Evolutionary conservation across 2,329 filamentous ascomycete genomes (phyloP).

Genomic region (Neofusicoccum sp.): DNA sequence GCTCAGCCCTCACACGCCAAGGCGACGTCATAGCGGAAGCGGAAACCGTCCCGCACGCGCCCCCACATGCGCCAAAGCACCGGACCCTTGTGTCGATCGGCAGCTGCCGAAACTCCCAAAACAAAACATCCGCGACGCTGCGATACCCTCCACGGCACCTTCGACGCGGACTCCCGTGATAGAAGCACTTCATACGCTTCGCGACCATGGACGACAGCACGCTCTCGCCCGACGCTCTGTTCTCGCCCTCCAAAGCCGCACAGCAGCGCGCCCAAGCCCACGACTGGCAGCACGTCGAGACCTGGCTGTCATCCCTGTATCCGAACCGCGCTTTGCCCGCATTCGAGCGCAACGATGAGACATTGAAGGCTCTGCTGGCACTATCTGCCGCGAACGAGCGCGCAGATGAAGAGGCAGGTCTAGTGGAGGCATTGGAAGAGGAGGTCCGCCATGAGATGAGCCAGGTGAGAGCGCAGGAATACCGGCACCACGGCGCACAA

Average conservation of each 20-base stretch:
- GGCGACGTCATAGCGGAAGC: slow-evolving; percentile 6
- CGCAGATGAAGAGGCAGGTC: slow-evolving; percentile 66
- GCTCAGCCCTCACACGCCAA: slow-evolving; percentile 11
- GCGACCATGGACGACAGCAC: slow-evolving; percentile 23
- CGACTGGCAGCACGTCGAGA: slow-evolving; percentile 86
- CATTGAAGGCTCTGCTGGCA: slow-evolving; percentile 70
- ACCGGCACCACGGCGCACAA: background rate
- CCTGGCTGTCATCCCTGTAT: slow-evolving; percentile 70
- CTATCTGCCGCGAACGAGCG: slow-evolving; percentile 74
- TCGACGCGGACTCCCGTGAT: background rate
- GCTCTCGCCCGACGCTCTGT: slow-evolving; percentile 46
- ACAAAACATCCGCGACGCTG: background rate
- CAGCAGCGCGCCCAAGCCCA: slow-evolving; percentile 79
- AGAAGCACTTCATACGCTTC: too few species aligned
- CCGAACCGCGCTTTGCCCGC: slow-evolving; percentile 64
- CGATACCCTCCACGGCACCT: background rate
- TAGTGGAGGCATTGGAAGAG: slow-evolving; percentile 56
- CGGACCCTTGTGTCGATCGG: slow-evolving; percentile 3
- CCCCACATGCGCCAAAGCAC: background rate
- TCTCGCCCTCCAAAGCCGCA: slow-evolving; percentile 64
- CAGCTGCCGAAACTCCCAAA: slow-evolving; percentile 4
- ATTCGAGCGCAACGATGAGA: slow-evolving; percentile 87
- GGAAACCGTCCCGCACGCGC: slow-evolving; percentile 2
- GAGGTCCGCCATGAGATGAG: slow-evolving; percentile 42
- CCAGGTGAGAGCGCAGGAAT: slow-evolving; percentile 26